These are phyloP conservation scores for Sporopachydermia lactativora DNA, from an alignment of 805 yeast species.

Conservation along the genomic window DNA sequence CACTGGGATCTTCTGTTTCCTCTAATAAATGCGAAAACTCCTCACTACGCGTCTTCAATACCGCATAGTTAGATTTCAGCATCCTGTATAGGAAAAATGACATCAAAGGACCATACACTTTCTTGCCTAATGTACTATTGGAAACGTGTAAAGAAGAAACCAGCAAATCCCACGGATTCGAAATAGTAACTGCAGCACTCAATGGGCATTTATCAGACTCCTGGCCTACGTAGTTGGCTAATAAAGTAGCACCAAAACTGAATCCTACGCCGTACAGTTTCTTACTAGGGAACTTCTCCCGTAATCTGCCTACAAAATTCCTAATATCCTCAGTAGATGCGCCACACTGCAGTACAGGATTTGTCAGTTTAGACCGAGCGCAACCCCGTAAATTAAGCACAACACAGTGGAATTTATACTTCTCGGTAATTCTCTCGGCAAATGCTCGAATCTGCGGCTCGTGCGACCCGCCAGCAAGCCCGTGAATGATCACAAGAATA, in stretches of 20 bases:
- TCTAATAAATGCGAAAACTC: conserved; percentile 8
- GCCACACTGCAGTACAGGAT: conserved; percentile 59
- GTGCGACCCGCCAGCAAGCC: conserved; percentile 77
- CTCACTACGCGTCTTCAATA: conserved; percentile 20
- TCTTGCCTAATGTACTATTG: conserved; percentile 25
- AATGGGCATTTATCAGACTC: conserved; percentile 29
- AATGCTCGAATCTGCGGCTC: conserved; percentile 60
- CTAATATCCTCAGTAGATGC: conserved; percentile 60
- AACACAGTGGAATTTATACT: conserved; percentile 40
- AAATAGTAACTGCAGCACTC: conserved; percentile 42
- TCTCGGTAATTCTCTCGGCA: conserved; percentile 19
- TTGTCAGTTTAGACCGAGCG: conserved; percentile 50
- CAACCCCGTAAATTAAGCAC: conserved; percentile 72
- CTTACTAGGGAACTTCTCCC: conserved; percentile 37
- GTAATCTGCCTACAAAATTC: conserved; percentile 36
- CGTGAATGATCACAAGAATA: conserved; percentile 63
- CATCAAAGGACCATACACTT: conserved; percentile 37
- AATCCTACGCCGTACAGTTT: conserved; percentile 66
- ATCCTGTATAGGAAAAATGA: conserved; percentile 30
- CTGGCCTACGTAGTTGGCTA: conserved; percentile 61
- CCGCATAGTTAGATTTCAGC: conserved; percentile 27
- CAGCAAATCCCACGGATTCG: conserved; percentile 63
- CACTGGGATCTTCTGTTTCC: conserved; percentile 9
- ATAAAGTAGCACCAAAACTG: conserved; percentile 64
- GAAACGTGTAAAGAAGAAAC: conserved; percentile 33